phyloP scores from a whole-genome alignment of 2,329 filamentous ascomycete species.

The Alternaria longipes region DNA sequence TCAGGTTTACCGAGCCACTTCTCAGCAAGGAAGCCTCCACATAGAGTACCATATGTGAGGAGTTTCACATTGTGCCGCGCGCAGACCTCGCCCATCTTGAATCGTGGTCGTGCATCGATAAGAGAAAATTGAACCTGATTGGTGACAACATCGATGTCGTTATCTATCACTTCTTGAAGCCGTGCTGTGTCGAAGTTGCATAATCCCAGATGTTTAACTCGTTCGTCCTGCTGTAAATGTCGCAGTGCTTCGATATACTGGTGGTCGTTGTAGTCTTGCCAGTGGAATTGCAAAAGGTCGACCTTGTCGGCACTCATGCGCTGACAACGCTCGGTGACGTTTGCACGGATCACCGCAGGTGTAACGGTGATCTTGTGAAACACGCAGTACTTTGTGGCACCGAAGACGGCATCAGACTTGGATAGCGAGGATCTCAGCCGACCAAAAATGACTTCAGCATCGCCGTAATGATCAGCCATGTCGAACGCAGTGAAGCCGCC shows the following conservation, averaged over 20 bases:
- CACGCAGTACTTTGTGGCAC: background rate
- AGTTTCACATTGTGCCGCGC: slow-evolving; percentile 53
- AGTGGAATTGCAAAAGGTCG: background rate
- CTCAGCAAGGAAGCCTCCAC: slow-evolving; percentile 54
- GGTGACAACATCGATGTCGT: background rate
- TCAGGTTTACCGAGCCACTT: slow-evolving; percentile 51
- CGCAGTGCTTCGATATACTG: background rate
- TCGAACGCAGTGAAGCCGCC: background rate
- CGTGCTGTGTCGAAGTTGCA: background rate
- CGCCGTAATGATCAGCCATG: background rate
- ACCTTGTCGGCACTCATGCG: background rate
- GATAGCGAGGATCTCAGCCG: background rate
- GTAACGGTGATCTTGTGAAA: background rate
- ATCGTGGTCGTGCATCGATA: background rate
- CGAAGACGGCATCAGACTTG: background rate
- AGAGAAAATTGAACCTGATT: background rate
- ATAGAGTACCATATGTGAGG: slow-evolving; percentile 56
- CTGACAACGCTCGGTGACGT: background rate
- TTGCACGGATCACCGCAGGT: background rate
- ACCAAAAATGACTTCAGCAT: background rate
- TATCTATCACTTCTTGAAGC: background rate
- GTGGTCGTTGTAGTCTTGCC: background rate
- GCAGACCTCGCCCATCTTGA: slow-evolving; percentile 36
- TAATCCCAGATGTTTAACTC: background rate
- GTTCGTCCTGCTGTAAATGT: background rate